A percentile compares a stretch with the other conserved stretches of the same genome.
These are phyloP conservation scores for Chlamydomonas reinhardtii DNA, from an alignment of 163 green algal genomes.

Conservation along the genomic window DNA sequence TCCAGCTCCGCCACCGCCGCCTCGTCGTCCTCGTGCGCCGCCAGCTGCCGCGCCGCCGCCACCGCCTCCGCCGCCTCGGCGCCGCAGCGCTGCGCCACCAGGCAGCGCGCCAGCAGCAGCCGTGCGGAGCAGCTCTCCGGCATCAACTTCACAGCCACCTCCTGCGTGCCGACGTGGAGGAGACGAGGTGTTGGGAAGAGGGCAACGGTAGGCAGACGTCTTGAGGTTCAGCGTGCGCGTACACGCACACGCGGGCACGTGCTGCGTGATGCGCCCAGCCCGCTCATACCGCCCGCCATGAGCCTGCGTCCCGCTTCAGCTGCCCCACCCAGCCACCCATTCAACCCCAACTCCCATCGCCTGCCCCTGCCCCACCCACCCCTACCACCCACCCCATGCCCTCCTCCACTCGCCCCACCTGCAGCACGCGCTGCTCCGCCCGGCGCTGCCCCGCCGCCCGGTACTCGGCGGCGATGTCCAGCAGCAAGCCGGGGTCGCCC, in stretches of 20 bases:
- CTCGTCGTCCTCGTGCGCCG: conserved; percentile 10
- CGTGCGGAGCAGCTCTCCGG: conserved; percentile 11
- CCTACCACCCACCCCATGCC: too few species aligned
- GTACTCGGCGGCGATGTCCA: conserved; percentile 30
- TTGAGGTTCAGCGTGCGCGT: too few species aligned
- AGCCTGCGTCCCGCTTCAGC: too few species aligned
- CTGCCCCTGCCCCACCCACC: too few species aligned
- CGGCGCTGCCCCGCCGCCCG: conserved; percentile 2
- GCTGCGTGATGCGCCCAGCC: too few species aligned
- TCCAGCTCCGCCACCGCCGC: conserved; percentile 35
- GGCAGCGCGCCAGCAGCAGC: conserved; percentile 27
- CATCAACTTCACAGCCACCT: conserved; percentile 9
- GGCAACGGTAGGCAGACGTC: too few species aligned
- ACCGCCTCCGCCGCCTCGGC: conserved; percentile 29
- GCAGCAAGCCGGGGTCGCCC: conserved; percentile 11
- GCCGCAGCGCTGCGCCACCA: conserved; percentile 25
- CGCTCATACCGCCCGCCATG: too few species aligned
- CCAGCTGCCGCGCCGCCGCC: conserved; percentile 34
- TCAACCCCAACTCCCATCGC: too few species aligned
- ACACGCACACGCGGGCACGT: too few species aligned
- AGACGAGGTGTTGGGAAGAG: too few species aligned
- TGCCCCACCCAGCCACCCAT: too few species aligned
- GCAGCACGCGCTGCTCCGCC: conserved; percentile 35
- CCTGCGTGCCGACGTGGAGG: neutral
- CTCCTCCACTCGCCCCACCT: neutral